Base-by-base conservation (phyloP, 441 rosid species). In the Flueggea neowawraea region DNA sequence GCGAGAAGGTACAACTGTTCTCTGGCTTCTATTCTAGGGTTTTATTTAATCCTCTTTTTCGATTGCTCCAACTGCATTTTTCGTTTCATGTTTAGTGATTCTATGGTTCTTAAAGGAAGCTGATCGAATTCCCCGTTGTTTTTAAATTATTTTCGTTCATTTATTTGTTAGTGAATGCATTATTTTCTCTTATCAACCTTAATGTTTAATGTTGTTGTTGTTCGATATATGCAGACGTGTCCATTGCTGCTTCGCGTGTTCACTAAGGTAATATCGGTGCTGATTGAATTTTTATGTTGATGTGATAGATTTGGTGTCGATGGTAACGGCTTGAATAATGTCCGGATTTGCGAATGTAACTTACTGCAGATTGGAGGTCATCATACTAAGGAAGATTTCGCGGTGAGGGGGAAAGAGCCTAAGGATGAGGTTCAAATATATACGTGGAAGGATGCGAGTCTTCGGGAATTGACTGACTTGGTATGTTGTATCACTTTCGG, bases 391-490 rank as follows among this genome's bases (percentile, higher is more conserved):
- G 97, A 90, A 75, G 97, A 95, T 32, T 95, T 86, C 80, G 93
- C 95, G n/a, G 87, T 85, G 62, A 88, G 98, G 76, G 97, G 99
- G 69, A 91, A 90, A 82, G 99, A 91, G 54, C 99, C 99, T 43
- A 91, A 91, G 70, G 93, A 90, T 70, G 99, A 95, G 84, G 98
- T 92, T 78, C 99, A 92, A 67, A 92, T 95, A 49, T 95, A 92
- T 74, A 92, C 98, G 6, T 95, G 99, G 95, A 95, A 88, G 73
- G 98, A 95, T 81, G 99, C 99, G 50, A 87, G 82, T 47, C 91
- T 91, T 49, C 93, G 95, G 0, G 96, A 95, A 75, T 60, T 92
- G 64, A 92, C 97, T 2, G 99, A 92, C 68, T 81, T 95, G 82
- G 99, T 91, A 75, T 61, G 82, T 64, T 41, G 55, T 52, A 54